Conservation (phyloP, 2,329 filamentous ascomycete species). For the Plenodomus lindquistii region DNA sequence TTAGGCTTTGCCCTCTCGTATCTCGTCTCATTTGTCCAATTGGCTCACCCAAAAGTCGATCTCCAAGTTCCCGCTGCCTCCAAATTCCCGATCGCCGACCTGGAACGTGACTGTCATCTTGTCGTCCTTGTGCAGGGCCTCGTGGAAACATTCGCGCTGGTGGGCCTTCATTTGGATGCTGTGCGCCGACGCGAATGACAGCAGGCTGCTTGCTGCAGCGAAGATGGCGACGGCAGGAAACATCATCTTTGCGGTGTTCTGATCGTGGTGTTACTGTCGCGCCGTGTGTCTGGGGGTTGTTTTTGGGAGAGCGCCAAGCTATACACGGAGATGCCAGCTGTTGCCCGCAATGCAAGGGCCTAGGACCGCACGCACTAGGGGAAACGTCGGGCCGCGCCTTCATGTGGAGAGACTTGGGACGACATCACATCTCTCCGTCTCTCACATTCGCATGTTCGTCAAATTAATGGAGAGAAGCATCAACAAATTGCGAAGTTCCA, state of each 20-base stretch:
- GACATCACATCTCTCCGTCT: too few species aligned
- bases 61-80: constrained; percentile 89
- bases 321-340: constrained; percentile 37
- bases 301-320: constrained; percentile 13
- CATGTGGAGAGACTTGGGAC: constrained; percentile 1
- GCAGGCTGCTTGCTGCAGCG: constrained; percentile 58
- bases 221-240: constrained; percentile 44
- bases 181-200: constrained; percentile 74
- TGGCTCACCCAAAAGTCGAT: constrained; percentile 91
- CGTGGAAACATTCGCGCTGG: constrained; percentile 96
- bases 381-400: constrained; percentile 12
- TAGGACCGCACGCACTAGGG: constrained; percentile 2
- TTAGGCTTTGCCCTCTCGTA: constrained; percentile 7
- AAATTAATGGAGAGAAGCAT: too few species aligned
- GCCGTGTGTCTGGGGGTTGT: constrained; percentile 11
- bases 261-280: constrained; percentile 15
- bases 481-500: too few species aligned
- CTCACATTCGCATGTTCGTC: too few species aligned
- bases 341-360: constrained; percentile 31
- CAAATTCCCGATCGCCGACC: constrained; percentile 95
- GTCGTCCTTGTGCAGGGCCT: constrained; percentile 88
- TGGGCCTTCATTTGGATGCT: constrained; percentile 95
- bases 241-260: constrained; percentile 41
- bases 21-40: background rate
- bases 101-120: constrained; percentile 99